Evolutionary conservation across 129 eudicot genomes (phyloP).

Genomic region (Ambrosia artemisiifolia): DNA sequence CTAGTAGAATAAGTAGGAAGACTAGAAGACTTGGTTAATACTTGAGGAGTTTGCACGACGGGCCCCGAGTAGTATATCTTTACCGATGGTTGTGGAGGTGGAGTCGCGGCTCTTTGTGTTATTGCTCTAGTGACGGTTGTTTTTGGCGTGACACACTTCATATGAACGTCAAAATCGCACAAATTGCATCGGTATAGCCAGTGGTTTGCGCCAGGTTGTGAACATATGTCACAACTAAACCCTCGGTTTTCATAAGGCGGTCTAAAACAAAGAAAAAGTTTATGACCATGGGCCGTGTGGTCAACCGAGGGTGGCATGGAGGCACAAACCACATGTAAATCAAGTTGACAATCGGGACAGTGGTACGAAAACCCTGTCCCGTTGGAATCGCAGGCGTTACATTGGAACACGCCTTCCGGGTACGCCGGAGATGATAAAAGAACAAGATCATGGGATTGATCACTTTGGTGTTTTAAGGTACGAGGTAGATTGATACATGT

Average conservation of each 20-base stretch:
- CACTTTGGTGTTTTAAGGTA: slow-evolving; percentile 27
- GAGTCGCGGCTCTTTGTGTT: not conserved
- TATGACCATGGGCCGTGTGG: slow-evolving; percentile 33
- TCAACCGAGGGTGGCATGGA: slow-evolving; percentile 16
- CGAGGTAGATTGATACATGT: slow-evolving; percentile 41
- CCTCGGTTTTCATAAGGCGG: slow-evolving; percentile 37
- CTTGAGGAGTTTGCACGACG: slow-evolving; percentile 6
- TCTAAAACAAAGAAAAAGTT: slow-evolving; percentile 37
- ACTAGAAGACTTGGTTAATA: slow-evolving; percentile 18
- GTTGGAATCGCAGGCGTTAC: slow-evolving; percentile 46
- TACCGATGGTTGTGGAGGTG: slow-evolving; percentile 5
- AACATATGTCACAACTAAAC: slow-evolving; percentile 46
- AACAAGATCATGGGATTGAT: slow-evolving; percentile 33
- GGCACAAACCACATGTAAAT: slow-evolving; percentile 45
- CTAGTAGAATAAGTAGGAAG: slow-evolving; percentile 23
- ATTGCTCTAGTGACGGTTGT: slow-evolving; percentile 6
- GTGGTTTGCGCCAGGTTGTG: slow-evolving; percentile 29
- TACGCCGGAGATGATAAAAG: slow-evolving; percentile 46
- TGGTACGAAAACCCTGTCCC: slow-evolving; percentile 50
- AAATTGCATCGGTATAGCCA: slow-evolving; percentile 54
- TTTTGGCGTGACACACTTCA: slow-evolving; percentile 19
- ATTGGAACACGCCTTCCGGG: slow-evolving; percentile 47
- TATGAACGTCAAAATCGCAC: slow-evolving; percentile 51
- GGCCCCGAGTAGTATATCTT: slow-evolving; percentile 18
- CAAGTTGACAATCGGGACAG: slow-evolving; percentile 50